Conservation (phyloP, 2,329 filamentous ascomycete genomes). For the Stagonosporopsis cucurbitacearum region DNA sequence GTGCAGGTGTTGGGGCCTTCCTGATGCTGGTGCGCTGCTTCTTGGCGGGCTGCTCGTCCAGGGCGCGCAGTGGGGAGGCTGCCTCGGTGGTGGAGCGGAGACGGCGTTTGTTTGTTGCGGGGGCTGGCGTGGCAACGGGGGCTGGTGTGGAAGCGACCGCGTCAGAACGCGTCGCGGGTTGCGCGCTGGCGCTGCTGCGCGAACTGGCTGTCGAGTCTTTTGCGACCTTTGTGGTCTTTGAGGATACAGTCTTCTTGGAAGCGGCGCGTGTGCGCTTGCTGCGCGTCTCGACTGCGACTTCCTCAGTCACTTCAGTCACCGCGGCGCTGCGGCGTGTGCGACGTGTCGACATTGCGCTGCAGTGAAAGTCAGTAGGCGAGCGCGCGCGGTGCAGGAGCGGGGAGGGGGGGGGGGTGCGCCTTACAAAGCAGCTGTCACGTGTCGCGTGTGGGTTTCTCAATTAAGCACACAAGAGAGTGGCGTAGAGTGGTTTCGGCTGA, state of each 20-base stretch:
- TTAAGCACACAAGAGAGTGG: background rate
- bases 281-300: constrained; percentile 17
- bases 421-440: constrained; percentile 16
- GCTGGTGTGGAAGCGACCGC: constrained; percentile 14
- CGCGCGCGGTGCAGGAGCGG: constrained; percentile 15
- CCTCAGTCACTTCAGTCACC: constrained; percentile 19
- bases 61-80: constrained; percentile 26
- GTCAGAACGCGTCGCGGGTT: constrained; percentile 1
- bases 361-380: constrained; percentile 22
- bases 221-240: background rate
- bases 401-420: constrained; percentile 7
- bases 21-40: constrained; percentile 12
- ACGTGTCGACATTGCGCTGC: constrained; percentile 29
- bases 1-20: constrained; percentile 7
- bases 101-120: constrained; percentile 24
- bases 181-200: constrained; percentile 3
- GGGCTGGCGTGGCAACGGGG: constrained; percentile 4
- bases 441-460: background rate
- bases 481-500: constrained; percentile 8
- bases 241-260: constrained; percentile 17
- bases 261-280: constrained; percentile 16
- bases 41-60: constrained; percentile 23
- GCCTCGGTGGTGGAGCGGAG: constrained; percentile 21
- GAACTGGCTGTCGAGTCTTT: background rate
- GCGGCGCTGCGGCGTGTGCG: constrained; percentile 21